Evolutionary conservation across 2,329 filamentous ascomycete species (phyloP).

Genomic region (Cercospora zeina): DNA sequence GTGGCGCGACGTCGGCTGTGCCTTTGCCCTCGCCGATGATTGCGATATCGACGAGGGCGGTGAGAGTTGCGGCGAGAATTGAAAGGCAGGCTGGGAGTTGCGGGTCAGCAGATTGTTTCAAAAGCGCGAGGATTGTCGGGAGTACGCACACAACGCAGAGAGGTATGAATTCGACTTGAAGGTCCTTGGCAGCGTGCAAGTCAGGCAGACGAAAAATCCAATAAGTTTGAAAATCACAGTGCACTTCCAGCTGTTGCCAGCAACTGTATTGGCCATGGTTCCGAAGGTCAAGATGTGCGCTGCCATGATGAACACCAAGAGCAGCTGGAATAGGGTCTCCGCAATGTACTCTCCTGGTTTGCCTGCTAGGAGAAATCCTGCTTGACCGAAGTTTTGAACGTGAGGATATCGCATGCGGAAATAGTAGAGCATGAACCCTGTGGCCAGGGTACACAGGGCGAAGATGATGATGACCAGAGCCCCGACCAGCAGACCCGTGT

Average conservation of each 20-base stretch:
- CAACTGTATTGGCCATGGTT: constrained; percentile 67
- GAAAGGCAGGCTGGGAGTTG: constrained; percentile 57
- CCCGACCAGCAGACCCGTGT: constrained; percentile 50
- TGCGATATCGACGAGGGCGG: constrained; percentile 48
- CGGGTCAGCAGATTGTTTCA: constrained; percentile 18
- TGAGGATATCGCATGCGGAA: constrained; percentile 59
- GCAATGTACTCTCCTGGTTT: constrained; percentile 62
- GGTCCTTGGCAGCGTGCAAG: constrained; percentile 62
- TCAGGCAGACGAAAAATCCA: constrained; percentile 59
- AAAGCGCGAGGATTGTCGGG: neutral
- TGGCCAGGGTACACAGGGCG: constrained; percentile 60
- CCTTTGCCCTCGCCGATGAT: constrained; percentile 48
- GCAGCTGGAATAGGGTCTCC: constrained; percentile 41
- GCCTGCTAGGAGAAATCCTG: constrained; percentile 63
- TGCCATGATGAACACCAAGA: constrained; percentile 53
- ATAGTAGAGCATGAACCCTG: constrained; percentile 60
- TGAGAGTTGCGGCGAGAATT: constrained; percentile 62
- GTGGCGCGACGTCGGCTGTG: constrained; percentile 43
- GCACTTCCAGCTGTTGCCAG: constrained; percentile 62
- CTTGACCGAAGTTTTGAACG: constrained; percentile 67
- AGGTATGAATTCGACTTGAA: constrained; percentile 63
- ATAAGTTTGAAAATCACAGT: constrained; percentile 58
- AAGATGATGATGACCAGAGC: constrained; percentile 56
- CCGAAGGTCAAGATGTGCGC: constrained; percentile 71
- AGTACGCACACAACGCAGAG: constrained; percentile 57